Base-by-base conservation (phyloP, 2,329 filamentous ascomycete genomes). In the Penicillium concentricum region DNA sequence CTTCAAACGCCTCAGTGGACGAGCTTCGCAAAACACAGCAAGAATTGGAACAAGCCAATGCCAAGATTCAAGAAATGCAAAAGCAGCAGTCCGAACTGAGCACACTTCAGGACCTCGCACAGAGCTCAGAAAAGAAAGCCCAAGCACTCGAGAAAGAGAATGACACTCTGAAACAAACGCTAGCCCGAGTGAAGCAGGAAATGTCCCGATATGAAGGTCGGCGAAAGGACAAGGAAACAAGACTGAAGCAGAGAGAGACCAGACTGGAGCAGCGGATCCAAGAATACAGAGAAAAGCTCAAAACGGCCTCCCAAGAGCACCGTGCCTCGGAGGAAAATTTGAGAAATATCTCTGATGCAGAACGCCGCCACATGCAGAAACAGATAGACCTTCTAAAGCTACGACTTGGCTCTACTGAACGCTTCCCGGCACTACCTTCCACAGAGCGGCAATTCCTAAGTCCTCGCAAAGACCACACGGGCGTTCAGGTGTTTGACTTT, bases 81-180 rank as follows among this genome's bases (percentile, higher is more conserved):
- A 63, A 56, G 6, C 66, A 72, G 34, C 63, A 70, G 37, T 54
- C 65, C 2, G 72, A 78, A 22, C 58, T 77, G 30, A 66, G 61
- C 32, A 69, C 67, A 28, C 67, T 79, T 8, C 70, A 69, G 47
- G 61, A 68, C 35, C 64, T 76, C 12, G 74, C 69, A 2, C 63
- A 72, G 45, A 73, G 65, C 51, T 77, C 75, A 4, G 75, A 78
- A 55, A 67, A 72, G 54, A 78, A 77, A 58, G 75, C 72, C 5
- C 67, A 64, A 13, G 70, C 75, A 28, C 67, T 79, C 2, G 69
- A 76, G 52, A 72, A 71, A 52, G 77, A 79, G 51, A 79, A 79
- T 47, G 48, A 58, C 9, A 65, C 66, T 1, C 67, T 79, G 46
- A 78, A 78, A 55, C 70, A 72, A 43, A 75, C 67, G 9, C 63